These are phyloP conservation scores for Kappamyces sp. DNA, from an alignment of 192 early-diverging fungal genomes.

Conservation along the genomic window DNA sequence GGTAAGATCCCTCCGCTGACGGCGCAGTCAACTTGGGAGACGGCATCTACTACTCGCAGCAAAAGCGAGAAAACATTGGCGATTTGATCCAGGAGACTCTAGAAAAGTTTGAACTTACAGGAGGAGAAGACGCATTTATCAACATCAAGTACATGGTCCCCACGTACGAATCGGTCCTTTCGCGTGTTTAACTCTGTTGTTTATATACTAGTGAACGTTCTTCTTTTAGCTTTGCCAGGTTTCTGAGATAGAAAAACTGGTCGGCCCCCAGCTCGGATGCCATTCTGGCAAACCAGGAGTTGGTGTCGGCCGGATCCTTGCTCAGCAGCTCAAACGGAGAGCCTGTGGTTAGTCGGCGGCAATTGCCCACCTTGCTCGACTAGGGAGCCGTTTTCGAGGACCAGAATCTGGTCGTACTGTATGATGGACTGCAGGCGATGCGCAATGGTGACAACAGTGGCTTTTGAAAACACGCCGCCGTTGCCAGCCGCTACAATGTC, in stretches of 20 bases:
- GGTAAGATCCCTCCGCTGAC: constrained; percentile 25
- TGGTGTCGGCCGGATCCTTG: constrained; percentile 13
- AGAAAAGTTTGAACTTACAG: constrained; percentile 59
- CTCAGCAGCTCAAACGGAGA: constrained; percentile 26
- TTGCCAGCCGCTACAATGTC: not conserved
- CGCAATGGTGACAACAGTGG: constrained; percentile 33
- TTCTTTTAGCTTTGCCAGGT: too few relatives aligned
- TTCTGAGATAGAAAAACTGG: not conserved
- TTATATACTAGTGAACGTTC: too few relatives aligned
- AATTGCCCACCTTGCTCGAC: constrained; percentile 23
- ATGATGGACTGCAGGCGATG: constrained; percentile 37
- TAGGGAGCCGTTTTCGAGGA: constrained; percentile 36
- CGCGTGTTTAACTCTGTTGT: constrained; percentile 13
- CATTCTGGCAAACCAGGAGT: constrained; percentile 40
- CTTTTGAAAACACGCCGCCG: constrained; percentile 13
- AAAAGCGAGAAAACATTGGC: constrained; percentile 62
- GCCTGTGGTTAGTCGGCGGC: constrained; percentile 15
- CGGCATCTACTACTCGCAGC: constrained; percentile 60
- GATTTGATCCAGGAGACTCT: constrained; percentile 60
- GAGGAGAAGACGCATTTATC: constrained; percentile 64
- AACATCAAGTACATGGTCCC: constrained; percentile 65
- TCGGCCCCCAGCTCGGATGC: constrained; percentile 35
- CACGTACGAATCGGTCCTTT: constrained; percentile 31
- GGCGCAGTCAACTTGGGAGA: constrained; percentile 53
- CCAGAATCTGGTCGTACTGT: constrained; percentile 37